Base-by-base conservation (phyloP, 73 alveolate species). In the Paramecium sonneborni region DNA sequence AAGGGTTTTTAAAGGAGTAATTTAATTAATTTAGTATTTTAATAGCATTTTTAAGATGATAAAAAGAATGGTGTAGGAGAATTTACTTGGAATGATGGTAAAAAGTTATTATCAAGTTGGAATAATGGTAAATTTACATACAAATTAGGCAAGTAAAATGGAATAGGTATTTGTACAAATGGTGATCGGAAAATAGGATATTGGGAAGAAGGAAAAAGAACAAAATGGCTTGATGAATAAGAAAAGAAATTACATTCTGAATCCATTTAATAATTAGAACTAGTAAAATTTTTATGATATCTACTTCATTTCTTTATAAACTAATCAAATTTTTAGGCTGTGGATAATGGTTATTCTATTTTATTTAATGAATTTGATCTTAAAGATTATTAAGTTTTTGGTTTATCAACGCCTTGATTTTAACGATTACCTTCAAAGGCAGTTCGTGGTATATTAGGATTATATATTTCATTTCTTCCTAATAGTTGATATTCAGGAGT, bases 401-500 rank as follows among this genome's bases (percentile, higher is more conserved):
- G 90, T 79, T 79, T 79, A 18, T 79, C 90, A 3, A 24, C 37
- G 5, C 39, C 74, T 30, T 10, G 23, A 43, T 46, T 79, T 1
- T 23, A 9, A 9, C 76, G 32, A 43, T 21, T 44, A 6, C 74
- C 38, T 14, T 39, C 48, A 11, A 24, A 46, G 8, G 90, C 90
- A 23, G 74, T 79, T 1, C 37, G 46, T 18, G 41, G 72, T 24
- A 32, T 11, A 79, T 44, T 34, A 4, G 15, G 30, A 43, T 34
- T 34, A 24, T 79, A 79, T 5, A 79, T 79, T 92, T 95, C 98
- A 43, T 85, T 92, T 30, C 92, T 95, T 41, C 98, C 98, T 20
- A 86, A 74, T 8, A 85, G 92, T 91, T 95, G 93, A 95, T 95
- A 95, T 34, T 87, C 74, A 6, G 98, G 98, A 43, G 57, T 72